Conservation (phyloP, 164 flowering plant species). For the Nelumbo lutea region DNA sequence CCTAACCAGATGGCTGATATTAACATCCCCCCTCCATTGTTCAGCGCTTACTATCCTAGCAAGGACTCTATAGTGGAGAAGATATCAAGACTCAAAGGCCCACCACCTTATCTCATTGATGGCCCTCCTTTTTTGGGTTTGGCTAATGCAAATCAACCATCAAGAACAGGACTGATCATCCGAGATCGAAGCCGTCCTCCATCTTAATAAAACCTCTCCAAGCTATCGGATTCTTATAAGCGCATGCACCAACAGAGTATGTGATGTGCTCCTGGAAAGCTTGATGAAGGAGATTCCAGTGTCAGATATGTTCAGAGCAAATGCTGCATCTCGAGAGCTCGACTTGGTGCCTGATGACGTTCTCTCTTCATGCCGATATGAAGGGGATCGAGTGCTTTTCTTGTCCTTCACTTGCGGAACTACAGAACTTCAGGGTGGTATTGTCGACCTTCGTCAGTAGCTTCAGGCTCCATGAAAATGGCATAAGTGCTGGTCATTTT, state of each 20-base stretch:
- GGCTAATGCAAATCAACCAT: not conserved
- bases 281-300: conserved; percentile 23
- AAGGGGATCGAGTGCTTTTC: conserved; percentile 29
- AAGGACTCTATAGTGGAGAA: conserved; percentile 9
- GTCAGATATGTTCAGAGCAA: conserved; percentile 35
- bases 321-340: conserved; percentile 43
- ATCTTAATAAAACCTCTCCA: conserved; percentile 13
- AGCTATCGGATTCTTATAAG: conserved; percentile 24
- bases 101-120: conserved; percentile 31
- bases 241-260: conserved; percentile 31
- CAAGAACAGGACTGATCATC: conserved; percentile 22
- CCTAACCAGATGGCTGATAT: conserved; percentile 10
- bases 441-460: conserved; percentile 39
- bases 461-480: conserved; percentile 29
- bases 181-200: conserved; percentile 18
- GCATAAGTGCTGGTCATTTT: conserved; percentile 40
- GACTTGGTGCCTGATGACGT: conserved; percentile 35
- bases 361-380: conserved; percentile 24
- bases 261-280: conserved; percentile 29
- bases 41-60: not conserved
- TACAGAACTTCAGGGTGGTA: conserved; percentile 27
- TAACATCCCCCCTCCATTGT: not conserved
- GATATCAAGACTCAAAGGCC: conserved; percentile 19
- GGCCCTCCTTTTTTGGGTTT: conserved; percentile 14
- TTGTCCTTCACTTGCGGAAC: conserved; percentile 31